These are phyloP conservation scores for Mollisiaceae sp. DNA, from an alignment of 2,329 filamentous ascomycete species.

Conservation along the genomic window DNA sequence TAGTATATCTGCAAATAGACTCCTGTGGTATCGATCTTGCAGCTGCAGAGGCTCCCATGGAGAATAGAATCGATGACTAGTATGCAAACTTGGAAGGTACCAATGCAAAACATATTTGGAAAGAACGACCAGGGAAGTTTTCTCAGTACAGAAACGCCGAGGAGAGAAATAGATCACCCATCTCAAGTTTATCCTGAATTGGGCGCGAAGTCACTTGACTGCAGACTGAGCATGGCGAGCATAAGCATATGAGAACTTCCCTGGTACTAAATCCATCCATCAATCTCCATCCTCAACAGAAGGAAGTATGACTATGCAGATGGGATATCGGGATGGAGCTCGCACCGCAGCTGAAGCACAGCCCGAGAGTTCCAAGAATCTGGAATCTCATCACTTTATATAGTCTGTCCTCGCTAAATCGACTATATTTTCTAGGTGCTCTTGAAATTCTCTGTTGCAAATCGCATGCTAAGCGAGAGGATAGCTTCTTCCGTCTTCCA, in stretches of 20 bases:
- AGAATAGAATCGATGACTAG: not conserved
- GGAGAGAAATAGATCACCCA: not conserved
- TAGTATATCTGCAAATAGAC: no score
- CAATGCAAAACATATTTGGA: not conserved
- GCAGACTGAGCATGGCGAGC: not conserved
- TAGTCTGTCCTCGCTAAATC: not conserved
- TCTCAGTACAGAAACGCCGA: not conserved
- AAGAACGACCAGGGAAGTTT: not conserved
- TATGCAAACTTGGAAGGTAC: not conserved
- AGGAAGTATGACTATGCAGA: no score
- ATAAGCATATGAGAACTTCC: not conserved
- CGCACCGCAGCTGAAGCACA: no score
- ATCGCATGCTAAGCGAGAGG: not conserved
- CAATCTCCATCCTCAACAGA: no score
- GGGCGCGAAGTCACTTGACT: not conserved
- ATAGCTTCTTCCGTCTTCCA: not conserved
- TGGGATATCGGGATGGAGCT: no score
- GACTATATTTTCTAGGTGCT: not conserved
- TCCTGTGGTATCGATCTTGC: not conserved
- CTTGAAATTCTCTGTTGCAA: not conserved
- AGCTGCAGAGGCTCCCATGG: not conserved
- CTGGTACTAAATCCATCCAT: not conserved
- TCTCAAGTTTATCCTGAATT: not conserved
- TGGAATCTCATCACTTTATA: no score
- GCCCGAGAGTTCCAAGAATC: no score